phyloP scores from a whole-genome alignment of 1,284 basidiomycete genomes.

The Neotropicomus parvogracilis region DNA sequence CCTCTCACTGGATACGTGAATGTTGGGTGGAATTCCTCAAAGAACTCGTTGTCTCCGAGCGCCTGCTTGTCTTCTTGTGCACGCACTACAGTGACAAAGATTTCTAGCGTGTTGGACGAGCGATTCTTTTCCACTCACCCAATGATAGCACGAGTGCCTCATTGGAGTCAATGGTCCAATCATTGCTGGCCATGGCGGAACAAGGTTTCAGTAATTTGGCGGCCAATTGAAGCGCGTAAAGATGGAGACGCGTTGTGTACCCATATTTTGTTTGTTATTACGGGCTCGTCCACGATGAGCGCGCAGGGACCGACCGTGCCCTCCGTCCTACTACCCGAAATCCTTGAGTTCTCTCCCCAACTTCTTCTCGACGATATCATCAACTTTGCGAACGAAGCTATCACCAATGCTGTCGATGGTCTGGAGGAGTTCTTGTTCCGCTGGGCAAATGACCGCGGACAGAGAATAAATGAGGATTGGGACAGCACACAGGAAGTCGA shows the following conservation, averaged over 20 bases:
- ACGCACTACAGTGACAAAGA: conserved; percentile 45
- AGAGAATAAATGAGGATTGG: conserved; percentile 42
- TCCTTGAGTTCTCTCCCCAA: conserved; percentile 65
- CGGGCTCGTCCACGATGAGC: conserved; percentile 23
- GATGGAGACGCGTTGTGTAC: conserved; percentile 31
- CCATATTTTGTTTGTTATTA: conserved; percentile 19
- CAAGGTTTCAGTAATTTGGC: neutral
- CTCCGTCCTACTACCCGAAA: conserved; percentile 57
- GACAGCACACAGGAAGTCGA: conserved; percentile 67
- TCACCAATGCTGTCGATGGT: conserved; percentile 66
- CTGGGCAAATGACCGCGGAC: conserved; percentile 59
- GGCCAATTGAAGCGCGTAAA: neutral
- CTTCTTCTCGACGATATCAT: conserved; percentile 67
- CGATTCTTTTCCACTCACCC: conserved; percentile 41
- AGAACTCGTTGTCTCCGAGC: conserved; percentile 57
- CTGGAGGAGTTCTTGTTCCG: conserved; percentile 69
- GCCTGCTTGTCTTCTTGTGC: conserved; percentile 57
- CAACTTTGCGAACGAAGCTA: conserved; percentile 63
- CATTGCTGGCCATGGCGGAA: conserved; percentile 39
- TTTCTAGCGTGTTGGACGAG: conserved; percentile 8
- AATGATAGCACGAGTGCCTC: conserved; percentile 70
- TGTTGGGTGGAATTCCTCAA: conserved; percentile 69
- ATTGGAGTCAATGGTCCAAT: conserved; percentile 79
- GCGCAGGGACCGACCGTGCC: conserved; percentile 36
- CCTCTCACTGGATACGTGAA: conserved; percentile 87